phyloP scores from a whole-genome alignment of 345 rosid genomes.

The Salix arbutifolia region DNA sequence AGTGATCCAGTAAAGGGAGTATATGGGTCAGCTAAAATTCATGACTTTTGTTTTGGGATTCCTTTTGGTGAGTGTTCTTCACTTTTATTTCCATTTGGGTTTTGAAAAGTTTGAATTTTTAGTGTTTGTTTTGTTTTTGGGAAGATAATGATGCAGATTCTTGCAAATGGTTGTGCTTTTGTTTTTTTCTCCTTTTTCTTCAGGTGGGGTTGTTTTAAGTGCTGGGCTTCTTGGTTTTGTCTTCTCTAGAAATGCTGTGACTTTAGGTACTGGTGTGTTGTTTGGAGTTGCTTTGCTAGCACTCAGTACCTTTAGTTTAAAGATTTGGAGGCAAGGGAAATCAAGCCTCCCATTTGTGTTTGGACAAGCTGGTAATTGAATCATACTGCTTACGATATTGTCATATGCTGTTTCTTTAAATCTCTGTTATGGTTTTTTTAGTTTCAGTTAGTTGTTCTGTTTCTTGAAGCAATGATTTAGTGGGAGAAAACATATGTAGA shows the following conservation, averaged over 20 bases:
- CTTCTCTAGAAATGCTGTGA: conserved; percentile 57
- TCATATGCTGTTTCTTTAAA: not conserved
- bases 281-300: conserved; percentile 85
- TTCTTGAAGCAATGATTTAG: not conserved
- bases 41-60: conserved; percentile 91
- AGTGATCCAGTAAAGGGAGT: conserved; percentile 31
- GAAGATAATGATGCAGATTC: conserved; percentile 5
- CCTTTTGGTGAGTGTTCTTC: conserved; percentile 71
- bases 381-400: not conserved
- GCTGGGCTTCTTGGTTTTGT: conserved; percentile 72
- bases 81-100: not conserved
- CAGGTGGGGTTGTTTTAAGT: conserved; percentile 69
- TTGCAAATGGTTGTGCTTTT: not conserved
- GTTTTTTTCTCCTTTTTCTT: not conserved
- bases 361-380: conserved; percentile 78
- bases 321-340: conserved; percentile 85
- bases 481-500: not conserved
- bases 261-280: conserved; percentile 47
- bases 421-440: not conserved
- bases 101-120: not conserved
- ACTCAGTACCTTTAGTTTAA: conserved; percentile 74
- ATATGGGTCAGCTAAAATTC: conserved; percentile 64
- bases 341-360: conserved; percentile 82
- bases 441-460: not conserved
- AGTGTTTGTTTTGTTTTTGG: not conserved